These are phyloP conservation scores for Ophiosphaerella korrae DNA, from an alignment of 2,329 filamentous ascomycete genomes.

Conservation along the genomic window DNA sequence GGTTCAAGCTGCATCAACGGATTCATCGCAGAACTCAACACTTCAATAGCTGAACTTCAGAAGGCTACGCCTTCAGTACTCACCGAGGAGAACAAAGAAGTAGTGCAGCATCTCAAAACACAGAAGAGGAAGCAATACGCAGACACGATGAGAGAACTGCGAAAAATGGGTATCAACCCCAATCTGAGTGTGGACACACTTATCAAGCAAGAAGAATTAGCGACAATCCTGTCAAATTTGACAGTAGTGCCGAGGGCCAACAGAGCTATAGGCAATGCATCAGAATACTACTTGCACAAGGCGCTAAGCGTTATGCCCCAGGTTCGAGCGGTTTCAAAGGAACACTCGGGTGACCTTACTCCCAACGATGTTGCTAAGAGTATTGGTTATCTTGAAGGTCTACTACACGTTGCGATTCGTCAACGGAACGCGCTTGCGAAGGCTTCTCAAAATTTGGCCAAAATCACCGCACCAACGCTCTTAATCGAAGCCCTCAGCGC, in stretches of 20 bases:
- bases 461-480: constrained; percentile 46
- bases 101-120: constrained; percentile 86
- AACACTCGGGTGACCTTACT: constrained; percentile 85
- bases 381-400: constrained; percentile 83
- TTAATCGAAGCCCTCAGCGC: constrained; percentile 40
- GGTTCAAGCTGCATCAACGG: constrained; percentile 65
- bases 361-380: constrained; percentile 78
- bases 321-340: constrained; percentile 68
- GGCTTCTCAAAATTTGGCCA: constrained; percentile 37
- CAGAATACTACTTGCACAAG: constrained; percentile 79
- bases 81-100: constrained; percentile 83
- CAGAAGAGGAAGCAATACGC: constrained; percentile 89
- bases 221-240: constrained; percentile 68
- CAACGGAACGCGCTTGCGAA: constrained; percentile 59
- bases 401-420: constrained; percentile 68
- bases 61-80: constrained; percentile 82
- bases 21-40: constrained; percentile 72
- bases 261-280: constrained; percentile 24
- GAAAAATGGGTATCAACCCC: constrained; percentile 86
- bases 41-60: constrained; percentile 73
- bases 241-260: constrained; percentile 38
- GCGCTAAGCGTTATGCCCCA: constrained; percentile 74
- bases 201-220: constrained; percentile 72
- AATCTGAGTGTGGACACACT: constrained; percentile 79
- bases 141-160: constrained; percentile 80